Evolutionary conservation across 2,329 filamentous ascomycete species (phyloP).

Genomic region (Sclerotinia minor): DNA sequence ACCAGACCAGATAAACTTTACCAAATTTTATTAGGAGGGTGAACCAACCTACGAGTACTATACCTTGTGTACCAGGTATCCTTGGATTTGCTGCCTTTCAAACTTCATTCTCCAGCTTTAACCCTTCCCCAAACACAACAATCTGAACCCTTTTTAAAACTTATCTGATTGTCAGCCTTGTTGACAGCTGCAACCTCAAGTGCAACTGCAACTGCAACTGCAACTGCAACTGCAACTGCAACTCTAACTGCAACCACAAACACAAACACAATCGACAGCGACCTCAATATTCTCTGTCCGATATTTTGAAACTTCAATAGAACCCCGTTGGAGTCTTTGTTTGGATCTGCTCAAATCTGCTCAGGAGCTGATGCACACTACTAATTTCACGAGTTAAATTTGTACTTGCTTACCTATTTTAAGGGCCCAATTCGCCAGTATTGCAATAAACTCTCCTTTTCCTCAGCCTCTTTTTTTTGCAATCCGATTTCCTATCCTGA

Average conservation of each 20-base stretch:
- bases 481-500: background rate
- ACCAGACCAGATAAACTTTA: background rate
- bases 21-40: background rate
- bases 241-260: background rate
- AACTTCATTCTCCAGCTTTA: constrained; percentile 10
- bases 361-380: constrained; percentile 17
- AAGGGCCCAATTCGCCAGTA: background rate
- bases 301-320: background rate
- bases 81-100: constrained; percentile 15
- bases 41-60: no score
- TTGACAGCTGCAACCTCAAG: background rate
- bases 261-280: background rate
- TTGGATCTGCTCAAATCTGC: constrained; percentile 15
- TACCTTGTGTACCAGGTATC: background rate
- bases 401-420: constrained; percentile 13
- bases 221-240: no score
- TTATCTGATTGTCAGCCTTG: constrained; percentile 17
- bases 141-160: constrained; percentile 6
- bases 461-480: constrained; percentile 7
- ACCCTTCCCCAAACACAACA: constrained; percentile 1
- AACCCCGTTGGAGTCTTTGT: background rate
- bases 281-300: background rate
- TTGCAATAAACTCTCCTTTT: constrained; percentile 11
- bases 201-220: background rate
- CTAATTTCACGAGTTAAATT: constrained; percentile 1